Base-by-base conservation (phyloP, 805 yeast species). In the Ogataea zsoltii region DNA sequence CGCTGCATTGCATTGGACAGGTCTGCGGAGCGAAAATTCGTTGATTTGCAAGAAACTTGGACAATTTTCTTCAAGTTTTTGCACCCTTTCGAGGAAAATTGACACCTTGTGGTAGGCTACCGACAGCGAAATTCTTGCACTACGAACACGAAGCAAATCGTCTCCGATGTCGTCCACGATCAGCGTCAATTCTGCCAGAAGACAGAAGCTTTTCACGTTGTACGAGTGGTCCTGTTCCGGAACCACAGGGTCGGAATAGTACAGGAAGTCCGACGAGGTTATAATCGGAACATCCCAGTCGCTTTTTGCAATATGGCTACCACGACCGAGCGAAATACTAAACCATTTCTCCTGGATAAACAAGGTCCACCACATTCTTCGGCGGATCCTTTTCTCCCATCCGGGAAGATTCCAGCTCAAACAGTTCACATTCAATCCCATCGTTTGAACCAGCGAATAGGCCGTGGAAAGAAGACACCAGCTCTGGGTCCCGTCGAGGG, bases 281-380 rank as follows among this genome's bases (percentile, higher is more conserved):
- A 51, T 46, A 26, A 45, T 44, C 4, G 46, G 34, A 10, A 52
- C 54, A 32, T 52, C 46, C 54, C 54, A 52, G 28, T 50, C 56
- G 13, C 34, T 42, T 28, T 32, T 38, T 1, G 33, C 19, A 13
- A 53, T 53, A 34, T 53, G 56, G 32, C 54, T 50, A 1, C 43
- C 41, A 12, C 45, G 36, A 1, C 53, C 54, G 15, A 49, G 31
- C 3, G 47, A 45, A 5, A 53, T 15, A 25, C 53, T 44, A 15
- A 45, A 33, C 54, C 54, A 53, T 42, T 53, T 53, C 9, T 53
- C 54, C 28, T 53, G 54, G 17, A 53, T 36, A 25, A 42, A 53
- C 1, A 50, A 28, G 10, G 50, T 45, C 56, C 56, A 50, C 54
- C 56, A 50, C n/a, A 53, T 31, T 13, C 53, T 36, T 30, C 42